Evolutionary conservation across 129 eudicot genomes (phyloP).

Genomic region (Flaveria linearis): DNA sequence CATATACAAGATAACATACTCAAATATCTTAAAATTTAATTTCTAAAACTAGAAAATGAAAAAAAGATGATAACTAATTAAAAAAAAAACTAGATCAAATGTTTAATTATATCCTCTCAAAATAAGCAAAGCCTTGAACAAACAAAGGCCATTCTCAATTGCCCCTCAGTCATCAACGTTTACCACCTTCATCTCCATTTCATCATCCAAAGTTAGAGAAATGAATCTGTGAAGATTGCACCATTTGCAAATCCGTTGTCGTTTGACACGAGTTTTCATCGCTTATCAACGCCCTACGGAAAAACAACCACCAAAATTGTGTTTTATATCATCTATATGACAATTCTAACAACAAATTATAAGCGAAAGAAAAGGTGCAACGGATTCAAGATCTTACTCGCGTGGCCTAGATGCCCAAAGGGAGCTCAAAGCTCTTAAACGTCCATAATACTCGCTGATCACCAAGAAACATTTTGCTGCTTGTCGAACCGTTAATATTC

Average conservation of each 20-base stretch:
- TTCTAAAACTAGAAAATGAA: conserved; percentile 19
- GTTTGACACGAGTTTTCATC: conserved; percentile 85
- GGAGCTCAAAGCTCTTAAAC: conserved; percentile 84
- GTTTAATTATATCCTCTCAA: conserved; percentile 34
- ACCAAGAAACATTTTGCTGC: conserved; percentile 87
- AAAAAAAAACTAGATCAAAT: conserved; percentile 30
- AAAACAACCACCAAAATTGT: not conserved
- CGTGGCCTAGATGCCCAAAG: conserved; percentile 94
- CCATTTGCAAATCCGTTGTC: conserved; percentile 70
- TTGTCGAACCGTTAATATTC: conserved; percentile 85
- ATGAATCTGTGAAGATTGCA: conserved; percentile 73
- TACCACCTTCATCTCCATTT: conserved; percentile 11
- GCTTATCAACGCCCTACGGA: conserved; percentile 59
- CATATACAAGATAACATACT: conserved; percentile 28
- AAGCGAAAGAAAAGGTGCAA: not conserved
- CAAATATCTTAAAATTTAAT: conserved; percentile 19
- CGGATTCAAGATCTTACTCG: conserved; percentile 57
- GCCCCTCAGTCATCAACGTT: conserved; percentile 1
- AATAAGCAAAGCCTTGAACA: conserved; percentile 29
- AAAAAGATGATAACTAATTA: not conserved
- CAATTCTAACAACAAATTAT: not conserved
- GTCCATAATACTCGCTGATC: conserved; percentile 87
- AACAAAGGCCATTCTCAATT: conserved; percentile 28
- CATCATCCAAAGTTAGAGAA: conserved; percentile 63
- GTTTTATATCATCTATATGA: not conserved